Evolutionary conservation across 2,329 filamentous ascomycete species (phyloP), one percentile per base, ranked within the genome.

Genomic region (Microsporum ferrugineum): DNA sequence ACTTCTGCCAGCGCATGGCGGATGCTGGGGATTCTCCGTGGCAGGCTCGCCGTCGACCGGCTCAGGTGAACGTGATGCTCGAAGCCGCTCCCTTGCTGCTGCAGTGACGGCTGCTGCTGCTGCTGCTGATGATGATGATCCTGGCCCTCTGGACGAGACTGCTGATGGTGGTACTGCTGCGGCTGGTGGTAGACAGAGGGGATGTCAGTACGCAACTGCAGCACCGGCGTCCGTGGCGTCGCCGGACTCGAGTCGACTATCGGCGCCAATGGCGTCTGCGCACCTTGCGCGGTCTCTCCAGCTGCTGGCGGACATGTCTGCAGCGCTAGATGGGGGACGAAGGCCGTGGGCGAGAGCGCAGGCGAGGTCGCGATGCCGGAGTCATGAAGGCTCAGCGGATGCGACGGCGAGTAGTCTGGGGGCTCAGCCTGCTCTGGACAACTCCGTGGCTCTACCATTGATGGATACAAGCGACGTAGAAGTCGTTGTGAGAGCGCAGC

Each of bases 1-100:
- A 72, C 63, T 36, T 59, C 57, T 31, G 70, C 70, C 29, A 76
- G 69, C 14, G 74, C 68, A 6, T 72, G 72, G 63, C 75, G 72
- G 31, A 78, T 64, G 67, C 78, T 79, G 27, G 77, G 75, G 4
- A 75, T 76, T 36, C 78, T 74, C 41, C 70, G 73, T 2, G 74
- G 74, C 27, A 78, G 67, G 62, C 76, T 77, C 47, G 72, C 70
- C 1, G 75, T 72, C 23, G 76, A 78, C 17, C 71, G 61, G 63
- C 75, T 77, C 29, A 73, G 70, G n/a, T 73, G 72, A 34, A 76
- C 64, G 61, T 78, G 75, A 27, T 66, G 64, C 31, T 74, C 72
- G 8, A n/a, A 39, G 8, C 58, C 58, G 27, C 4, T 23, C 29
- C 38, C 51, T 1, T 51, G 60, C 27, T 51, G 45, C 2, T 27